Evolutionary conservation across 371 early-diverging fungal genomes (phyloP).

Genomic region (Mortierella sp.): DNA sequence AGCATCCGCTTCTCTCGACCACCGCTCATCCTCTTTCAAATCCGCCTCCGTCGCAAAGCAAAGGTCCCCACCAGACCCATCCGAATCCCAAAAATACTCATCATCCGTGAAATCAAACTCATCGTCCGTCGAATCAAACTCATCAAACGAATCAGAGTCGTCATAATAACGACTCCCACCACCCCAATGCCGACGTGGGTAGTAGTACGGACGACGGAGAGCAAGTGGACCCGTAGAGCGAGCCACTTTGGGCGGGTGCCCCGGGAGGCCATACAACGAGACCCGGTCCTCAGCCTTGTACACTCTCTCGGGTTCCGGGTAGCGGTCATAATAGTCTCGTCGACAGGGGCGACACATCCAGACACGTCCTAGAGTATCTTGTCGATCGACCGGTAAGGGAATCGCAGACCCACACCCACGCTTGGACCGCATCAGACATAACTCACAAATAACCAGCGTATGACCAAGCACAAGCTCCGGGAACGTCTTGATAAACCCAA

Average conservation of each 20-base stretch:
- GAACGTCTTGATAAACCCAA: not conserved
- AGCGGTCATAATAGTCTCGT: conserved; percentile 11
- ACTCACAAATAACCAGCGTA: conserved; percentile 16
- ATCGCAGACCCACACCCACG: conserved; percentile 16
- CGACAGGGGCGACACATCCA: conserved; percentile 29
- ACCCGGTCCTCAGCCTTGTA: not conserved
- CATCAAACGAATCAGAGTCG: not conserved
- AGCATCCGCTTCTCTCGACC: not conserved
- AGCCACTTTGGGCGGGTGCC: not conserved
- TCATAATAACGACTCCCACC: not conserved
- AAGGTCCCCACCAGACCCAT: not conserved
- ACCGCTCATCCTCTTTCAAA: not conserved
- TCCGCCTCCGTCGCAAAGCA: not conserved
- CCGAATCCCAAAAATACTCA: not conserved
- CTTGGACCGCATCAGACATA: conserved; percentile 10
- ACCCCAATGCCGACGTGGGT: not conserved
- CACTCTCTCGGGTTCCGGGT: not conserved
- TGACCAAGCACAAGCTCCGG: conserved; percentile 18
- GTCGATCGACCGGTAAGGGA: conserved; percentile 16
- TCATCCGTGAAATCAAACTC: not conserved
- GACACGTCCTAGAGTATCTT: conserved; percentile 2
- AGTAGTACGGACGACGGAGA: not conserved
- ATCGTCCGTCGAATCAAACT: not conserved
- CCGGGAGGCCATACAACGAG: not conserved
- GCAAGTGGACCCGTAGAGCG: not conserved